Conservation (phyloP, 2,329 filamentous ascomycete species). For the Neonectria neomacrospora region DNA sequence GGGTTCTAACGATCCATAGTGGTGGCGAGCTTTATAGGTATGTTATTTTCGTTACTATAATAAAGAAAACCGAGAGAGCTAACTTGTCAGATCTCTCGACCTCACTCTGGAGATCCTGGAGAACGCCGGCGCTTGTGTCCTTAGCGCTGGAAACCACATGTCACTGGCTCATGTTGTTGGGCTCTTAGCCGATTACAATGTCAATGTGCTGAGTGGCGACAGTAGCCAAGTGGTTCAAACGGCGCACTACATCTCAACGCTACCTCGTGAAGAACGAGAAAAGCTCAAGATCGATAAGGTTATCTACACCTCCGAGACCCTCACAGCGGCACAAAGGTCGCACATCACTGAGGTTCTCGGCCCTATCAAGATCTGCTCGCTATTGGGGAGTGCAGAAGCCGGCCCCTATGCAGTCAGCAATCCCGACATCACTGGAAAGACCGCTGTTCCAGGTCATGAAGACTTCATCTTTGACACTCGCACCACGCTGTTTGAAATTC, state of each 20-base stretch:
- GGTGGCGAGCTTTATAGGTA: constrained; percentile 54
- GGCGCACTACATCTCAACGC: constrained; percentile 48
- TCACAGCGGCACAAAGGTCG: constrained; percentile 48
- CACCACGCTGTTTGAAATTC: constrained; percentile 51
- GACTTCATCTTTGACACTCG: constrained; percentile 55
- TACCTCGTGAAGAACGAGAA: constrained; percentile 33
- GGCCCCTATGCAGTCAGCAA: constrained; percentile 52
- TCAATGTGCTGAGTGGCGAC: constrained; percentile 54
- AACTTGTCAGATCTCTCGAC: constrained; percentile 49
- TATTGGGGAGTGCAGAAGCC: constrained; percentile 56
- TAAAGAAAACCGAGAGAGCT: rapidly evolving
- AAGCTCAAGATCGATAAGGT: constrained; percentile 52
- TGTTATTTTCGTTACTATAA: rapidly evolving
- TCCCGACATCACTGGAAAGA: constrained; percentile 43
- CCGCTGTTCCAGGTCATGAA: constrained; percentile 14
- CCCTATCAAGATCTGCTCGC: constrained; percentile 50
- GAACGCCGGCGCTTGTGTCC: constrained; percentile 53
- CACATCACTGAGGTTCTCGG: constrained; percentile 48
- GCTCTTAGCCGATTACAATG: constrained; percentile 46
- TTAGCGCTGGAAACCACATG: constrained; percentile 51
- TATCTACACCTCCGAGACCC: constrained; percentile 57
- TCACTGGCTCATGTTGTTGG: constrained; percentile 38
- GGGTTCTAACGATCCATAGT: constrained; percentile 53
- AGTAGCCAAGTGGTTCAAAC: constrained; percentile 52
- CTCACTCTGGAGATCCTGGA: constrained; percentile 54